phyloP scores from a whole-genome alignment of 768 basidiomycete genomes.

The Termitomyces sp. region DNA sequence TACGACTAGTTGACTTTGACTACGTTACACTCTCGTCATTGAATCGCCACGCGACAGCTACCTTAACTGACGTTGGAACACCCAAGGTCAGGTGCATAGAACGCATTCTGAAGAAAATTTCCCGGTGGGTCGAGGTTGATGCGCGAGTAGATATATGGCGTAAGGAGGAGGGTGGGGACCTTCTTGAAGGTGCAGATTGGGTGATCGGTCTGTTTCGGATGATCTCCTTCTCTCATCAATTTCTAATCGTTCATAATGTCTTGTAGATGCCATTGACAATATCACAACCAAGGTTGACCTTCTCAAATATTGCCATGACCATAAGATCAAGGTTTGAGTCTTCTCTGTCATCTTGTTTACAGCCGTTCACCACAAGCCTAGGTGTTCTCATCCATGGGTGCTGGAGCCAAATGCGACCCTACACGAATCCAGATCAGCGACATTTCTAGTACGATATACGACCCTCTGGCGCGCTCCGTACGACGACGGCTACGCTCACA shows the following conservation, averaged over 20 bases:
- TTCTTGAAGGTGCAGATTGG: conserved; percentile 89
- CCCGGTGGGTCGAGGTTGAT: conserved; percentile 88
- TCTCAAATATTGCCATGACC: conserved; percentile 81
- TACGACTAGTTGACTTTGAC: conserved; percentile 92
- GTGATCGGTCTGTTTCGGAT: conserved; percentile 67
- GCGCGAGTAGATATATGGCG: conserved; percentile 82
- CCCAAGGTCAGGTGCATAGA: conserved; percentile 86
- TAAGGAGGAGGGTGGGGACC: conserved; percentile 68
- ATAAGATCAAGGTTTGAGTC: conserved; percentile 64
- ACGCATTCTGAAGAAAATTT: conserved; percentile 62
- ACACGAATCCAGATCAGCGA: conserved; percentile 95
- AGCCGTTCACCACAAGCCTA: conserved; percentile 35
- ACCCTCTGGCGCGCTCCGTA: conserved; percentile 91
- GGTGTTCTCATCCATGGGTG: conserved; percentile 98
- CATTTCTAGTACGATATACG: conserved; percentile 89
- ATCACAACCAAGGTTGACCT: conserved; percentile 96
- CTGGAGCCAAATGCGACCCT: conserved; percentile 91
- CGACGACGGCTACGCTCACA: conserved; percentile 67
- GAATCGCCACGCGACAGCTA: conserved; percentile 91
- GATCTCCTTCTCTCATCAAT: neutral
- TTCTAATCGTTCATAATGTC: conserved; percentile 6
- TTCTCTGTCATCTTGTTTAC: neutral
- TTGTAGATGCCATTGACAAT: conserved; percentile 91
- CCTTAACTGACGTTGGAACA: conserved; percentile 86
- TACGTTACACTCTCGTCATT: conserved; percentile 93